Conservation (phyloP, 1,139 yeast species). For the Debaryomyces nepalensis region DNA sequence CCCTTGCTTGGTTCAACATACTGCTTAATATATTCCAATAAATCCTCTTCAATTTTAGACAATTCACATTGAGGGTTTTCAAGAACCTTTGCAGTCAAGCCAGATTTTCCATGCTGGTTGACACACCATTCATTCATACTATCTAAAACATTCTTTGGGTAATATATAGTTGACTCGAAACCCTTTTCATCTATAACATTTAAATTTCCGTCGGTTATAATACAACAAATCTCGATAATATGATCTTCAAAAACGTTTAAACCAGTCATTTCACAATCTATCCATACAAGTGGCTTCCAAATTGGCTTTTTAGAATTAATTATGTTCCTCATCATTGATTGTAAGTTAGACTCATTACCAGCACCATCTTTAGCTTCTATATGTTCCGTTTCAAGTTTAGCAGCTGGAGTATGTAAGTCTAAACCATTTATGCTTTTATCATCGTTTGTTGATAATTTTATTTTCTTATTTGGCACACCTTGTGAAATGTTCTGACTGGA, state of each 20-base stretch:
- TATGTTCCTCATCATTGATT: slow-evolving; percentile 13
- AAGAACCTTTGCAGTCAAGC: slow-evolving; percentile 73
- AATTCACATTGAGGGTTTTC: slow-evolving; percentile 56
- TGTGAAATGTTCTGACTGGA: slow-evolving; percentile 4
- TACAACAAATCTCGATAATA: slow-evolving; percentile 90
- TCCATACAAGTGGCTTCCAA: slow-evolving; percentile 69
- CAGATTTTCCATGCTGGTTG: slow-evolving; percentile 76
- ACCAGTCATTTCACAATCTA: slow-evolving; percentile 92
- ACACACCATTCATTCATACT: slow-evolving; percentile 87
- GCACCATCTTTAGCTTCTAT: not conserved
- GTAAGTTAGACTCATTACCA: not conserved
- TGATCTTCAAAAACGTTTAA: slow-evolving; percentile 70
- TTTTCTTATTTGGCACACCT: slow-evolving; percentile 6
- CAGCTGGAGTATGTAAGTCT: not conserved
- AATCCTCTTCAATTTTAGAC: slow-evolving; percentile 63
- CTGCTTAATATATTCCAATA: slow-evolving; percentile 62
- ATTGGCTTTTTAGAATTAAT: slow-evolving; percentile 12
- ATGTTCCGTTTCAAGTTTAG: not conserved
- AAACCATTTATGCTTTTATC: not conserved
- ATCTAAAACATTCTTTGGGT: slow-evolving; percentile 65
- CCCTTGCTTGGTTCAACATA: slow-evolving; percentile 61
- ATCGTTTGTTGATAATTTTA: slow-evolving; percentile 5
- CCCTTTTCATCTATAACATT: slow-evolving; percentile 69
- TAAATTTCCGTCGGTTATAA: slow-evolving; percentile 82
- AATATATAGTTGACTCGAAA: slow-evolving; percentile 81